Evolutionary conservation across 768 basidiomycete species (phyloP), one percentile per base, ranked within the genome.

Genomic region (Nevesoporus exiguus): DNA sequence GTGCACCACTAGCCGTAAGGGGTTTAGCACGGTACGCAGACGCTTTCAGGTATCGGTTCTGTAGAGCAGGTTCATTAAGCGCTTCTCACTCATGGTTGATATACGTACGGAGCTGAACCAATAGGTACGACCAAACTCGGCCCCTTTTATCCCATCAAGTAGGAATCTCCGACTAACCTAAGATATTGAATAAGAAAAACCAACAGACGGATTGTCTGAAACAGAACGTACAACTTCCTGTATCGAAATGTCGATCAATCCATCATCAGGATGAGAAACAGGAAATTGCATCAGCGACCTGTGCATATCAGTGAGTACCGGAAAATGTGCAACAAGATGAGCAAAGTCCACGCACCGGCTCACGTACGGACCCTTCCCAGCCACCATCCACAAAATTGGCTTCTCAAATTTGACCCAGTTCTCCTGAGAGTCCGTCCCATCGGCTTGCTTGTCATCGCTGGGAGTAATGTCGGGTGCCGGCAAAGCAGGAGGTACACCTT

Each of bases 271-370:
- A 47, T 86, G 66, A 21, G 89, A 89, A 4, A 90, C 84, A 0
- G 90, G 93, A 64, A 93, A 94, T 24, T 90, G 83, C 85, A 93
- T 86, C 34, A 87, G 76, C 53, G 88, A 85, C 17, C 86, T 86
- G 48, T 55, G 14, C 37, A 29, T 29, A n/a, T 11, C 36, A 8
- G 19, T 31, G 14, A 36, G 13, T 2, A 15, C 29, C 22, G 24
- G 25, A 31, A 15, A 29, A 40, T 44, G 14, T 21, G 17, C 29
- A 21, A 3, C 3, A 36, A 43, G 7, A 31, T 3, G 14, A 42
- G 22, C 17, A 37, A 25, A 21, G 29, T 41, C 36, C 13, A 56
- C 73, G 52, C 61, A 85, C 86, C 83, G 76, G 49, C 77, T 79
- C 39, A 88, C 85, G 69, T 82, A 90, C 6, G 90, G 88, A 19